These are phyloP conservation scores for Aspergillus sergii DNA, from an alignment of 2,329 filamentous ascomycete species.

Conservation along the genomic window DNA sequence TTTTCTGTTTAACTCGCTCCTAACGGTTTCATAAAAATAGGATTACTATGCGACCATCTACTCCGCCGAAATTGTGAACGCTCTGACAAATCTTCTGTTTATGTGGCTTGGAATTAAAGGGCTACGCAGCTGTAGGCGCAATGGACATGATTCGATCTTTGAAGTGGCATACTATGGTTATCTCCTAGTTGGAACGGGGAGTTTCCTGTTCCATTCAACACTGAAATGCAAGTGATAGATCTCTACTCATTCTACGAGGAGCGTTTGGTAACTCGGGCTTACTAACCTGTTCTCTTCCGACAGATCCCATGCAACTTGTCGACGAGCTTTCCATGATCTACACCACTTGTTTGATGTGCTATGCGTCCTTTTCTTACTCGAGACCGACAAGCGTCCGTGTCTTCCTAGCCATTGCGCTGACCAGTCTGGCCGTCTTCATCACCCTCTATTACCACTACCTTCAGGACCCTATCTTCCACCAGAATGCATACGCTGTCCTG, in stretches of 20 bases:
- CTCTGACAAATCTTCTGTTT: conserved; percentile 80
- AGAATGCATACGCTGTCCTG: conserved; percentile 73
- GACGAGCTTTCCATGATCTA: conserved; percentile 74
- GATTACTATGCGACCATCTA: conserved; percentile 77
- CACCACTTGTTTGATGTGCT: conserved; percentile 70
- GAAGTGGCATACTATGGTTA: conserved; percentile 67
- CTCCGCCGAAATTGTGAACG: conserved; percentile 77
- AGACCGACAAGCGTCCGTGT: conserved; percentile 55
- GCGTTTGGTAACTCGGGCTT: neutral
- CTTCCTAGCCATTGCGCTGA: conserved; percentile 59
- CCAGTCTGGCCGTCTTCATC: conserved; percentile 65
- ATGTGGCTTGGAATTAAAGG: conserved; percentile 76
- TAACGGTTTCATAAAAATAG: conserved; percentile 44
- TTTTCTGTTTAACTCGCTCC: conserved; percentile 1
- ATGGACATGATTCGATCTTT: conserved; percentile 77
- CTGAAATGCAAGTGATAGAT: conserved; percentile 57
- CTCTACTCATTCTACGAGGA: neutral
- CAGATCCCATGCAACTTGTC: conserved; percentile 71
- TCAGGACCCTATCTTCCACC: conserved; percentile 81
- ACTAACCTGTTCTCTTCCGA: conserved; percentile 22
- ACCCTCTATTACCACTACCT: conserved; percentile 80
- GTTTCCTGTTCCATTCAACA: conserved; percentile 65
- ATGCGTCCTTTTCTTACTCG: conserved; percentile 74
- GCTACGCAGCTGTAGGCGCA: conserved; percentile 69
- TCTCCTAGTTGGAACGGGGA: conserved; percentile 62